phyloP scores from a whole-genome alignment of 1,284 basidiomycete genomes.

The Leccinum griseonigrum region DNA sequence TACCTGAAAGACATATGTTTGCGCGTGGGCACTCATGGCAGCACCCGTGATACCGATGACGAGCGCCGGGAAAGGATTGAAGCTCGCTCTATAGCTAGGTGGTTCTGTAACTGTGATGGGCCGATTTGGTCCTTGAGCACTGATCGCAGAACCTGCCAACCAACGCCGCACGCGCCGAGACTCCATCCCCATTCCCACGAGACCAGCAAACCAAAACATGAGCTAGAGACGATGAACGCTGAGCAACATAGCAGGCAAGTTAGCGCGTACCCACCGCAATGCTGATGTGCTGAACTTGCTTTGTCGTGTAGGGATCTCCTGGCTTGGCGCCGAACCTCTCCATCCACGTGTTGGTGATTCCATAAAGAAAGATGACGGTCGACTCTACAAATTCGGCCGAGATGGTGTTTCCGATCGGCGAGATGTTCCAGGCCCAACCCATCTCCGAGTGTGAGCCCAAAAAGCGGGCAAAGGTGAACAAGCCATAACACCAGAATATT shows the following conservation, averaged over 20 bases:
- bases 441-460: conserved; percentile 85
- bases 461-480: conserved; percentile 88
- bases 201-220: conserved; percentile 96
- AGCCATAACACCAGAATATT: conserved; percentile 90
- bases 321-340: conserved; percentile 84
- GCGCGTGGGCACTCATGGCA: conserved; percentile 95
- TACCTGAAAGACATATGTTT: conserved; percentile 85
- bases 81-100: conserved; percentile 75
- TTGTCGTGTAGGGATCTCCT: conserved; percentile 87
- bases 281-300: conserved; percentile 93
- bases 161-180: conserved; percentile 69
- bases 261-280: conserved; percentile 67
- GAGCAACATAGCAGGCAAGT: not conserved
- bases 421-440: conserved; percentile 95
- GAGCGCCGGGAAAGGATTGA: conserved; percentile 94
- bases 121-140: conserved; percentile 40
- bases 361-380: conserved; percentile 85
- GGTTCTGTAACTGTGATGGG: conserved; percentile 53
- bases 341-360: conserved; percentile 95
- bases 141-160: conserved; percentile 58
- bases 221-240: conserved; percentile 34
- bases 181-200: conserved; percentile 89
- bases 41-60: conserved; percentile 92
- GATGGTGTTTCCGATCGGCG: conserved; percentile 48
- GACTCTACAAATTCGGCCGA: conserved; percentile 91